Evolutionary conservation across 306 rosid genomes (phyloP), one percentile per base, ranked within the genome.

Genomic region (Rubus parviflorus): DNA sequence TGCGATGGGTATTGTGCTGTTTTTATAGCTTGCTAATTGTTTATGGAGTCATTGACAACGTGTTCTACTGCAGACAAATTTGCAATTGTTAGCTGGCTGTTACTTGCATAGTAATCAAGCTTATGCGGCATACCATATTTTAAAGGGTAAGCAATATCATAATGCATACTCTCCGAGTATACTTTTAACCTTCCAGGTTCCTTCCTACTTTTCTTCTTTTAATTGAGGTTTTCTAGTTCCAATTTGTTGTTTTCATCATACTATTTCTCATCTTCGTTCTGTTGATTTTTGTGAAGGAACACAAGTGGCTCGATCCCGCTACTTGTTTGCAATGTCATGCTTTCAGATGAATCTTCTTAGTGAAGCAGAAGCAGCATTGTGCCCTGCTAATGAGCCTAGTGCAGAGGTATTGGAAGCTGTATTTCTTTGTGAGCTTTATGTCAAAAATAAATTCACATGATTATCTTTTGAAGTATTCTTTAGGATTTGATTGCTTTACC

Each of bases 291-390:
- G 72, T 85, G 91, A 88, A 96, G 99, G 99, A 81, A 83, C 89
- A 68, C 93, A 85, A 84, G 87, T 88, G 96, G 91, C 98, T 88
- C 97, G 91, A 87, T 96, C 98, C 74, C 95, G 99, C 83, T 96
- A 96, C 93, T 83, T 96, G 98, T 92, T 92, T 93, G 99, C 99
- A 20, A 75, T 88, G 86, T 96, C 99, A 53, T 96, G 99, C 94
- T 96, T 89, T 87, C 97, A 91, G 80, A 87, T 96, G 97, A 91
- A 90, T 89, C 93, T 89, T 85, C 96, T 92, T 13, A 88, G 82
- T 6, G 99, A 92, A 83, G 98, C 98, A 54, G 99, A 92, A 88
- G 87, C 94, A 46, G 96, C 94, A n/a, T 88, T 96, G 79, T 88
- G 90, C 79, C 94, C 97, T 51, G 86, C 90, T 71, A 88, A 87